These are phyloP conservation scores for Colletotrichum spinosum DNA, from an alignment of 2,329 filamentous ascomycete genomes.

Conservation along the genomic window DNA sequence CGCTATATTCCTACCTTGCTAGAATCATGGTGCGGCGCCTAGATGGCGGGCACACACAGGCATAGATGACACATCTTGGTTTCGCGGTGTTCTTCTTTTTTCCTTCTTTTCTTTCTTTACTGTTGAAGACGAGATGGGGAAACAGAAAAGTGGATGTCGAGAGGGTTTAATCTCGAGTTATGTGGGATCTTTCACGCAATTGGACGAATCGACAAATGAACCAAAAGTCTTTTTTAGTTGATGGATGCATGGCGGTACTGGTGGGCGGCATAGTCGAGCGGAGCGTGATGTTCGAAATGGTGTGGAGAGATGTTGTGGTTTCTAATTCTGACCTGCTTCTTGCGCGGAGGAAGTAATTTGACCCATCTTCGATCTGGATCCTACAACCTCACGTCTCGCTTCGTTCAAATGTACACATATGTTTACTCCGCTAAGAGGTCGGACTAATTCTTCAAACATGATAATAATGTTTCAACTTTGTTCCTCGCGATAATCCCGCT, in stretches of 20 bases:
- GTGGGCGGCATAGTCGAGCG: too few relatives aligned
- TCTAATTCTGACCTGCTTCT: too few relatives aligned
- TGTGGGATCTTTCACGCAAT: constrained; percentile 15
- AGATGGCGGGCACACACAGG: constrained; percentile 29
- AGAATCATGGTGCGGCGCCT: constrained; percentile 29
- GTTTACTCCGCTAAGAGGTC: too few relatives aligned
- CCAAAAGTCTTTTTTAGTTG: constrained; percentile 12
- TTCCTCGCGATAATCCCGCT: too few relatives aligned
- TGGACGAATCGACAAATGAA: constrained; percentile 33
- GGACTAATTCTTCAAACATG: too few relatives aligned
- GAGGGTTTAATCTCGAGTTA: constrained; percentile 10
- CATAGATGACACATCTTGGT: constrained; percentile 29
- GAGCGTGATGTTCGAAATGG: too few relatives aligned
- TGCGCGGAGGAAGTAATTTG: too few relatives aligned
- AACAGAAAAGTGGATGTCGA: constrained; percentile 2
- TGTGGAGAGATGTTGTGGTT: too few relatives aligned
- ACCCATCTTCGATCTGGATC: too few relatives aligned
- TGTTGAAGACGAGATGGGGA: neutral
- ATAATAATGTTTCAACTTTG: too few relatives aligned
- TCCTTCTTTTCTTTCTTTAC: neutral
- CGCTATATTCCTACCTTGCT: constrained; percentile 26
- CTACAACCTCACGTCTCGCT: too few relatives aligned
- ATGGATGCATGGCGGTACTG: neutral
- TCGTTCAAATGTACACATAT: too few relatives aligned
- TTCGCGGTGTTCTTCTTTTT: neutral